Conservation (phyloP, 805 yeast species). For the Pichia cabralensis region DNA sequence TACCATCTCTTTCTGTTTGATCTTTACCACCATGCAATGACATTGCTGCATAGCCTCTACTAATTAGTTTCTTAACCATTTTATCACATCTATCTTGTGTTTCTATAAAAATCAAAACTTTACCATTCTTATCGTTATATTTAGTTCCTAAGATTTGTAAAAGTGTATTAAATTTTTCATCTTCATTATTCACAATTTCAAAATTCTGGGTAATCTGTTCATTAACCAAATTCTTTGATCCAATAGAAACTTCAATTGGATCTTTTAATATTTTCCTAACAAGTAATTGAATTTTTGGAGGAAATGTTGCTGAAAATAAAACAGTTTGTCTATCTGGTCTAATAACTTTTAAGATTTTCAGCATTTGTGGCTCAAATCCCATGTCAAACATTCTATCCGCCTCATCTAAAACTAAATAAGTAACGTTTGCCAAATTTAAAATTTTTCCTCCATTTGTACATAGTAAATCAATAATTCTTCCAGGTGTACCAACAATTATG, state of each 20-base stretch:
- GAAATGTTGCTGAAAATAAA: constrained; percentile 90
- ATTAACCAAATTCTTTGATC: constrained; percentile 72
- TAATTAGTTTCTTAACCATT: constrained; percentile 42
- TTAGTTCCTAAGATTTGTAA: constrained; percentile 43
- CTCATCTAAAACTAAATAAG: constrained; percentile 86
- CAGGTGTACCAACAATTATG: constrained; percentile 88
- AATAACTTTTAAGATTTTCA: constrained; percentile 50
- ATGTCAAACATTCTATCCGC: constrained; percentile 95
- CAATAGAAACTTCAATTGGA: constrained; percentile 73
- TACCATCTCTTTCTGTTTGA: constrained; percentile 69
- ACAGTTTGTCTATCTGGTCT: constrained; percentile 87
- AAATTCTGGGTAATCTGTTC: constrained; percentile 69
- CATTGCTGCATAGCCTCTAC: constrained; percentile 46
- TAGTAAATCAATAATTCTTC: constrained; percentile 80
- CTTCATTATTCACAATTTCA: constrained; percentile 40
- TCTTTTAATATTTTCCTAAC: constrained; percentile 54
- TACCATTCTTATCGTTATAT: constrained; percentile 29
- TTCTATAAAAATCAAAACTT: constrained; percentile 75
- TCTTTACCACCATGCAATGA: constrained; percentile 91
- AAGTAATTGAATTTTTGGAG: constrained; percentile 62
- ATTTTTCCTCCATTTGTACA: constrained; percentile 77
- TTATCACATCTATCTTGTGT: constrained; percentile 81
- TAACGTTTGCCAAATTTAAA: constrained; percentile 53
- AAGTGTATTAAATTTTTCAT: constrained; percentile 46
- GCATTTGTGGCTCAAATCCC: constrained; percentile 95